These are phyloP conservation scores for Drechslerella dactyloides DNA, from an alignment of 2,329 filamentous ascomycete species.

Conservation along the genomic window DNA sequence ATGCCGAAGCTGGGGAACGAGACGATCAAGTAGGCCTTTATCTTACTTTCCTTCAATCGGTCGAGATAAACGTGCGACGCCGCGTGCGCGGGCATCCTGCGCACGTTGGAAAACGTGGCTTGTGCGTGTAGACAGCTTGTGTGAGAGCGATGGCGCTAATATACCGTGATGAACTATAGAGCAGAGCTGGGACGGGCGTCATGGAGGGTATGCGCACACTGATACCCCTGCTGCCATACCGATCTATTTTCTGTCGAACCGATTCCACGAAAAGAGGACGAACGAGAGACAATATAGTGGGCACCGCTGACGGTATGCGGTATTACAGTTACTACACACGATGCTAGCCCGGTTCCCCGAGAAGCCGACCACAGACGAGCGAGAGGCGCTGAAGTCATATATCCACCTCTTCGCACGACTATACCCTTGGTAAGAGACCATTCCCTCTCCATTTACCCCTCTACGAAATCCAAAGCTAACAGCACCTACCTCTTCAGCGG, in stretches of 20 bases:
- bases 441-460: background rate
- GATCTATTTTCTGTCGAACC: background rate
- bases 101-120: no score
- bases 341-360: constrained; percentile 74
- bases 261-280: background rate
- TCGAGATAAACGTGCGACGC: no score
- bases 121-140: no score
- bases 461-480: constrained; percentile 7
- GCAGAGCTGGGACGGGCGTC: constrained; percentile 70
- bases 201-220: constrained; percentile 67
- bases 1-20: constrained; percentile 83
- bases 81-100: no score
- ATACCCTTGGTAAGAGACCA: constrained; percentile 65
- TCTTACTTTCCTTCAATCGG: background rate
- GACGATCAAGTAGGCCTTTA: constrained; percentile 70
- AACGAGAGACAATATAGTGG: no score
- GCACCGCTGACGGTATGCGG: background rate
- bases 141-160: no score
- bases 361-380: constrained; percentile 68
- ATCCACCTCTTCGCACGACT: constrained; percentile 72
- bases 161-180: constrained; percentile 53
- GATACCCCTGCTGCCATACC: background rate
- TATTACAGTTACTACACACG: constrained; percentile 66
- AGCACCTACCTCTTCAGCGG: constrained; percentile 57
- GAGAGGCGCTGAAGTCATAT: constrained; percentile 69